Percentiles rank a stretch among this genome's conserved stretches.
Conservation (phyloP, 2,329 filamentous ascomycete species). For the Paracorniculantispora psalliotae region DNA sequence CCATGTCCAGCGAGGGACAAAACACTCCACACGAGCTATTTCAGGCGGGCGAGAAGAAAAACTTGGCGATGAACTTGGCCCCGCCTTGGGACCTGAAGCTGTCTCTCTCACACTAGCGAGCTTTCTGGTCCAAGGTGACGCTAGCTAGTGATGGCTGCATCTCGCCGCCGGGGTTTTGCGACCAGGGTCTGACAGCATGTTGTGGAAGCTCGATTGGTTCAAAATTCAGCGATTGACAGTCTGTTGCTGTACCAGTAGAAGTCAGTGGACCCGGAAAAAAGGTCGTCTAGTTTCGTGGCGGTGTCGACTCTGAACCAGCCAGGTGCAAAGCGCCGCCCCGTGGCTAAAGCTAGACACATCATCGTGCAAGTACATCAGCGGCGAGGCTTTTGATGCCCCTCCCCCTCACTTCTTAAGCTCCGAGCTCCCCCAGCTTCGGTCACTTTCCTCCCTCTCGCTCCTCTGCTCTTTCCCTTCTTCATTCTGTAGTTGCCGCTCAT, state of each 20-base stretch:
- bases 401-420: neutral
- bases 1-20: too few relatives aligned
- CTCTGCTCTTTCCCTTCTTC: neutral
- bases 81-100: neutral
- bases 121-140: too few relatives aligned
- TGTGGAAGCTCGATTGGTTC: neutral
- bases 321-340: neutral
- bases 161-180: neutral
- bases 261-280: neutral
- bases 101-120: too few relatives aligned
- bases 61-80: constrained; percentile 5
- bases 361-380: too few relatives aligned
- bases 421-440: neutral
- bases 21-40: neutral
- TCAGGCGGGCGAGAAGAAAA: neutral
- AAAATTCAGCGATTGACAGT: too few relatives aligned
- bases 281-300: neutral
- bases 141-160: neutral
- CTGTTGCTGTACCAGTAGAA: too few relatives aligned
- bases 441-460: neutral
- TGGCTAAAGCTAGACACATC: neutral
- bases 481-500: too few relatives aligned
- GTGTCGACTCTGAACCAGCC: neutral
- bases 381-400: neutral
- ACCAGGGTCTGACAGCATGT: neutral